Base-by-base conservation (phyloP, 306 rosid genomes). In the Rosa lucieae region DNA sequence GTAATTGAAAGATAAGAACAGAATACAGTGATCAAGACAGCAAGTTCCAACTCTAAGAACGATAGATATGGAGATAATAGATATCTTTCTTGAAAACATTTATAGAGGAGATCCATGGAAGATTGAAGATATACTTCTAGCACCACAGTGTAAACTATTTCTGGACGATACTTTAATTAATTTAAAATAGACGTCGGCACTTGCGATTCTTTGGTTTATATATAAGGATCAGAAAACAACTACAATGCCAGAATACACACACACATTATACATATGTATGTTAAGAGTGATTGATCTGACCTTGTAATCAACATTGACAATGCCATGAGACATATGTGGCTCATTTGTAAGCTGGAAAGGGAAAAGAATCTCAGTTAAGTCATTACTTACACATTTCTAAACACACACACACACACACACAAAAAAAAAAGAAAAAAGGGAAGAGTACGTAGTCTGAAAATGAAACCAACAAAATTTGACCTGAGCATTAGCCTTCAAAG, bases 261-360 rank as follows among this genome's bases (percentile, higher is more conserved):
- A 67, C 4, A 15, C 8, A 35, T 18, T 39, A 44, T 39, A 2
- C 37, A 32, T 32, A 8, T 35, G 35, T 15, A 67, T 18, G 1
- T 0, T 2, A 70, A 42, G 11, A 43, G 44, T 6, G 58, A 14
- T 21, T 6, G 58, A 14, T 21, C 85, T 70, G 21, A 94, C 97
- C 95, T 92, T 92, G 86, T 94, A 94, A 76, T 94, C 99, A 78
- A 92, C 89, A 87, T 86, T 88, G 81, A 83, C 51, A 86, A 92
- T 89, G 78, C 95, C 99, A 80, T 94, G 97, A 15, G 99, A 94
- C 99, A 91, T 91, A 20, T 94, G 97, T 9, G 99, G 97, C 78
- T 94, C 97, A 69, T 84, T 89, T 32, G 97, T 85, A 72, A 94
- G 92, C 99, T 94, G 95, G n/a, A 72, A 79, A 75, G 1, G 35